These are phyloP conservation scores for Chytridium lagenaria DNA, from an alignment of 371 early-diverging fungal genomes.

Conservation along the genomic window DNA sequence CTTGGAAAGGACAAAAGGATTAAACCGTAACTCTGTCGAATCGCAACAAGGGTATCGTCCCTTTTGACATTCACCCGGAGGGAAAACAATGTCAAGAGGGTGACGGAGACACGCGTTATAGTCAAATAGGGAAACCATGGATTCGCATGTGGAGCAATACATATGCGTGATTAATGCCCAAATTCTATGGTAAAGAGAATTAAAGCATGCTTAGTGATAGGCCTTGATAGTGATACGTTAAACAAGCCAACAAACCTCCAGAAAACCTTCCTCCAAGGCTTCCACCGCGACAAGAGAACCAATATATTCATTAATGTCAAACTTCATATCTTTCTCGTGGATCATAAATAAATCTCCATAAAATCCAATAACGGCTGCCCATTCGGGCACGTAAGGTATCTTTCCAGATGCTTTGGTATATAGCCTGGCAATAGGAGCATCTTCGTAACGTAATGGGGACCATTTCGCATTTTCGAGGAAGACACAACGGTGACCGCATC, in stretches of 20 bases:
- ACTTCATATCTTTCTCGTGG: constrained; percentile 32
- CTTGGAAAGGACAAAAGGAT: constrained; percentile 33
- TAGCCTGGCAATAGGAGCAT: constrained; percentile 16
- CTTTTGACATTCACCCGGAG: constrained; percentile 15
- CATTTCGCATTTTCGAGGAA: constrained; percentile 12
- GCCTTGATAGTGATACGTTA: too few relatives aligned
- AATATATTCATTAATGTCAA: constrained; percentile 44
- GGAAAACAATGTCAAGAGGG: background rate
- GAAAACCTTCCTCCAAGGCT: constrained; percentile 43
- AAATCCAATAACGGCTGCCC: constrained; percentile 11
- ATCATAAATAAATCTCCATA: constrained; percentile 19
- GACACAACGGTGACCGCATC: too few relatives aligned
- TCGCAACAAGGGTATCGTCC: constrained; percentile 37
- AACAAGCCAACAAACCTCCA: constrained; percentile 50
- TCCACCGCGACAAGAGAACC: constrained; percentile 25
- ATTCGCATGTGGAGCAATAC: constrained; percentile 13
- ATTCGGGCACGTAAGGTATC: constrained; percentile 10
- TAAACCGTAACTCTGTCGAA: constrained; percentile 29
- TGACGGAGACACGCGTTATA: background rate
- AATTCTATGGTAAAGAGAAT: constrained; percentile 28
- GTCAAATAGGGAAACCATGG: constrained; percentile 7
- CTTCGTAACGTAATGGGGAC: constrained; percentile 16
- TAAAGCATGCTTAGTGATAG: constrained; percentile 39
- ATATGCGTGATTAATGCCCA: constrained; percentile 30
- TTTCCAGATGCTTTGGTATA: constrained; percentile 19